phyloP scores from a whole-genome alignment of 2,329 filamentous ascomycete species.

The Apiospora hydei region DNA sequence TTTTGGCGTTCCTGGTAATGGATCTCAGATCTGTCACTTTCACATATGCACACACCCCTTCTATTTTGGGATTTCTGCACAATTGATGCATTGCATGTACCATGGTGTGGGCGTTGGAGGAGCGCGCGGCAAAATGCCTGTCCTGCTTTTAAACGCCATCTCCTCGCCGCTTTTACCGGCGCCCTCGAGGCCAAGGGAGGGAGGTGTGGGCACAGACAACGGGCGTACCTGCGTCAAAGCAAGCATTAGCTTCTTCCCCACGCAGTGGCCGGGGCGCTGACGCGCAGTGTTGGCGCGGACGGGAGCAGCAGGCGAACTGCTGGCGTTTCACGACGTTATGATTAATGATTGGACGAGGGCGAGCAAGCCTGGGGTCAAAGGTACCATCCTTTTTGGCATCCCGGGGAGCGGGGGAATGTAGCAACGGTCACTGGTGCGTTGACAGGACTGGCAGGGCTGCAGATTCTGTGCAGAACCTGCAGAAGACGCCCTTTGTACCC shows the following conservation, averaged over 20 bases:
- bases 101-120: slow-evolving; percentile 38
- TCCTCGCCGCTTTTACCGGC: slow-evolving; percentile 50
- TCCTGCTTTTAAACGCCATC: slow-evolving; percentile 44
- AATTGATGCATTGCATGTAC: slow-evolving; percentile 31
- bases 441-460: slow-evolving; percentile 30
- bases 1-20: slow-evolving; percentile 29
- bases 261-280: slow-evolving; percentile 33
- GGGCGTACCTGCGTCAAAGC: slow-evolving; percentile 41
- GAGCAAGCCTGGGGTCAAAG: slow-evolving; percentile 47
- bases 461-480: slow-evolving; percentile 6
- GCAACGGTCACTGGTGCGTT: slow-evolving; percentile 39
- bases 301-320: slow-evolving; percentile 32
- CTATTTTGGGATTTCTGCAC: slow-evolving; percentile 34
- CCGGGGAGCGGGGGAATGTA: slow-evolving; percentile 35
- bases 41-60: slow-evolving; percentile 42
- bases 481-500: slow-evolving; percentile 5
- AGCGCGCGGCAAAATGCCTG: slow-evolving; percentile 34
- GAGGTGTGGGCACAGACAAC: slow-evolving; percentile 35
- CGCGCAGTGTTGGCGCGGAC: slow-evolving; percentile 32
- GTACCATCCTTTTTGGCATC: slow-evolving; percentile 48
- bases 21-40: slow-evolving; percentile 37
- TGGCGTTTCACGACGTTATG: slow-evolving; percentile 55
- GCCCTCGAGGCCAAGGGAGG: slow-evolving; percentile 9
- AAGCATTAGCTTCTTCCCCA: slow-evolving; percentile 34
- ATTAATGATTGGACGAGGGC: slow-evolving; percentile 61